Base-by-base conservation (phyloP, 2,329 filamentous ascomycete genomes). In the Orbilia ellipsospora region DNA sequence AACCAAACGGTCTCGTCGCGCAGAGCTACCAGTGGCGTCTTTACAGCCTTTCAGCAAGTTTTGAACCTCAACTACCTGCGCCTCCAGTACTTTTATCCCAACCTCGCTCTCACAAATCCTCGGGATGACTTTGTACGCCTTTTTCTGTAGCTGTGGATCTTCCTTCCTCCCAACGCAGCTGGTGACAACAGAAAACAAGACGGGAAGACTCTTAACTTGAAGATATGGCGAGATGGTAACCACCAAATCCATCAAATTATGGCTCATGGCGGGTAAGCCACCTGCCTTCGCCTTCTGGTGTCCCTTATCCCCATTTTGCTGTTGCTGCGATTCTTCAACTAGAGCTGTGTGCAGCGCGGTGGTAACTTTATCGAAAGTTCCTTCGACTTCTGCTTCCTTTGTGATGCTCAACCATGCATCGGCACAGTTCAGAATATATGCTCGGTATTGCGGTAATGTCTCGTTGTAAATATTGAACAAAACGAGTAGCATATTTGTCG, bases 401-500 rank as follows among this genome's bases (percentile, higher is more conserved):
- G 93, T 92, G 79, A 98, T 92, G 84, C 94, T 96, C 70, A 99
- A 85, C 83, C 94, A 98, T 4, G 93, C 90, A 83, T 98, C 97
- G 84, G 98, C 95, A 77, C 94, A 97, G 81, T 94, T 92, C 40
- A 99, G 85, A 64, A 99, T 95, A 18, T 92, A 93, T 0, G 93
- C 94, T 79, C 95, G 88, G 80, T 92, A 95, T 80, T 97, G 93
- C 1, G 95, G 94, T 26, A 99, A 86, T 0, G 95, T 99, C 82
- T 97, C 92, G 78, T 92, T 97, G 84, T 99, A 99, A 52, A 99
- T 94, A 81, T 99, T 99, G 86, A 99, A 98, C n/a, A 99, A 85
- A 0, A 98, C 94, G 5, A 95, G 94, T 50, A 99, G 88, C 83
- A 99, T 88, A 80, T 98, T 98, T 75, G 90, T 90, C 0, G 94